Conservation (phyloP, 73 alveolate species). For the Paramecium bursaria region DNA sequence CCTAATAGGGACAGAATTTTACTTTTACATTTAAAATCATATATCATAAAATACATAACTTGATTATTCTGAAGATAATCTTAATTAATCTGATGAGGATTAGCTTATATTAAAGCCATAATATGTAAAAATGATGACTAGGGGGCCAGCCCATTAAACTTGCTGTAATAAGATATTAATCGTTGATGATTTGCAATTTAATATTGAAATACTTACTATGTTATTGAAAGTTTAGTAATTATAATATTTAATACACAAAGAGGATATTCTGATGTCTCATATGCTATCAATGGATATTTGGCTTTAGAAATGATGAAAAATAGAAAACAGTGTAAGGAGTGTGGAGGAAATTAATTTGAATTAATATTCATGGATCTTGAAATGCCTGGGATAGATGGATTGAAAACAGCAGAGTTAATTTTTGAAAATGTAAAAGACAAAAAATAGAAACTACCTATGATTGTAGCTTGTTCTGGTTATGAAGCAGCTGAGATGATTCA, state of each 20-base stretch:
- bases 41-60: no score
- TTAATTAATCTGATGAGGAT: no score
- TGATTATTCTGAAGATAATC: no score
- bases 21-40: conserved; percentile 1
- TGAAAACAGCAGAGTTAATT: conserved; percentile 7
- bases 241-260: not conserved
- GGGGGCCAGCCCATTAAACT: no score
- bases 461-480: conserved; percentile 50
- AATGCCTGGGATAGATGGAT: conserved; percentile 52
- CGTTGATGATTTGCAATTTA: not conserved
- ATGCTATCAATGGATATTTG: conserved; percentile 8
- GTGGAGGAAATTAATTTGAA: not conserved
- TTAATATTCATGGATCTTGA: conserved; percentile 55
- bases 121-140: no score
- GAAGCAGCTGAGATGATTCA: not conserved
- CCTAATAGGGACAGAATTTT: conserved; percentile 30
- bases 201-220: not conserved
- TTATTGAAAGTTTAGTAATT: conserved; percentile 5
- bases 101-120: no score
- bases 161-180: no score
- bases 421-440: conserved; percentile 10
- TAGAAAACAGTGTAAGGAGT: conserved; percentile 5
- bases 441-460: conserved; percentile 10
- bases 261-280: conserved; percentile 36
- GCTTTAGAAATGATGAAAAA: conserved; percentile 48